These are phyloP conservation scores for Potentilla sterilis DNA, from an alignment of 306 rosid genomes.

Conservation along the genomic window DNA sequence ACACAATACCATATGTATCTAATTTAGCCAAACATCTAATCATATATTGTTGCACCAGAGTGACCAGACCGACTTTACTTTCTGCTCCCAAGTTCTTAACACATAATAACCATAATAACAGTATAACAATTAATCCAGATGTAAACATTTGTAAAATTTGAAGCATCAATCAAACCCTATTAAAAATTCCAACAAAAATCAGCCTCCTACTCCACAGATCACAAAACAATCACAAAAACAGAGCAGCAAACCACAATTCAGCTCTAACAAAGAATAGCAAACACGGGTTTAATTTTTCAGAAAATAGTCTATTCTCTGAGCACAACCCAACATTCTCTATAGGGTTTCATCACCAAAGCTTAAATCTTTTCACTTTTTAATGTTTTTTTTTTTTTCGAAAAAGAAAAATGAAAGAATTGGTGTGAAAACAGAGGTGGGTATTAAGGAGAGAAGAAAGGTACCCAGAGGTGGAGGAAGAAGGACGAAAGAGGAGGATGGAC, in stretches of 20 bases:
- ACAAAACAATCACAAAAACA: background rate
- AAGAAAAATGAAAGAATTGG: background rate
- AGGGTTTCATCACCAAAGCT: background rate
- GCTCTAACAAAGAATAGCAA: background rate
- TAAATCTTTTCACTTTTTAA: background rate
- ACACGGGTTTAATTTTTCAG: background rate
- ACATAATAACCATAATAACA: background rate
- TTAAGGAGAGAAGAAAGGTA: background rate
- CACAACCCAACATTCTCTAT: background rate
- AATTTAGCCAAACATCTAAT: conserved; percentile 2
- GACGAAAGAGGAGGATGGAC: background rate
- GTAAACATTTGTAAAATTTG: background rate
- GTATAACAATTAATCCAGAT: background rate
- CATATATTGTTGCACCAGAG: background rate
- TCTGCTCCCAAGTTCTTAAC: background rate
- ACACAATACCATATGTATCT: background rate
- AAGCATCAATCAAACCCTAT: background rate
- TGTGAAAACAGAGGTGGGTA: background rate
- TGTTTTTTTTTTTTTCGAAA: background rate
- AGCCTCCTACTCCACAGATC: background rate
- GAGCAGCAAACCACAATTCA: background rate
- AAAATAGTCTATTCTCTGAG: background rate
- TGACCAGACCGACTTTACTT: background rate
- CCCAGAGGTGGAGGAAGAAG: conserved; percentile 12
- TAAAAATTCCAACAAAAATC: background rate